These are phyloP conservation scores for Rhodotorula sp. DNA, from an alignment of 1,284 basidiomycete species.

Conservation along the genomic window DNA sequence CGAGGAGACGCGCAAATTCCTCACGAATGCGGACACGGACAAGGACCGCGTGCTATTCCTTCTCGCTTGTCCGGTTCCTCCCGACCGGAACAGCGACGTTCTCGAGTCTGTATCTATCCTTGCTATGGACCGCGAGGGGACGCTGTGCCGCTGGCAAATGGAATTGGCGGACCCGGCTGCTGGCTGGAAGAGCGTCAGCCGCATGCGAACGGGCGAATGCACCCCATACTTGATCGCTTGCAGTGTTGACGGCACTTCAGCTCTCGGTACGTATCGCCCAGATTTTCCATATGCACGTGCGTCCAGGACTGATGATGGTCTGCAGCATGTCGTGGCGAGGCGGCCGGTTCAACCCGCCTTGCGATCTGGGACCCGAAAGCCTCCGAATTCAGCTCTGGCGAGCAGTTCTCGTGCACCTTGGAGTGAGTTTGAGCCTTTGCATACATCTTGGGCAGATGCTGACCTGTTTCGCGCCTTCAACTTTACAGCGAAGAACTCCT, in stretches of 20 bases:
- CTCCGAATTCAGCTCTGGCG: conserved; percentile 86
- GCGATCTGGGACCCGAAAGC: conserved; percentile 93
- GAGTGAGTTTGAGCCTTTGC: conserved; percentile 7
- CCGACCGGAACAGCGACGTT: neutral
- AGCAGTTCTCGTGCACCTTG: conserved; percentile 17
- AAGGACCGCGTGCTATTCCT: neutral
- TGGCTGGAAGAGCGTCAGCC: neutral
- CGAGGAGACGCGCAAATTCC: neutral
- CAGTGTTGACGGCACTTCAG: conserved; percentile 7
- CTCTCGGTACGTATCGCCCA: conserved; percentile 1
- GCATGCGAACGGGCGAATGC: neutral
- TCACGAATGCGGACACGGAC: neutral
- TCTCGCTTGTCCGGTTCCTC: neutral
- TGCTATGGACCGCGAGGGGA: conserved; percentile 3
- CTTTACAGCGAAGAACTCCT: conserved; percentile 5
- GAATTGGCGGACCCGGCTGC: neutral
- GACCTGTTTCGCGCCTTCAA: neutral
- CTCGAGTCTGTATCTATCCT: conserved; percentile 2
- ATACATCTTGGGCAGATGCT: neutral
- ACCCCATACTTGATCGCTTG: neutral
- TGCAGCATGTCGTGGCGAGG: too few species aligned
- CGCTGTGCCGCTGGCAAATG: neutral
- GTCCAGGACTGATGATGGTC: neutral
- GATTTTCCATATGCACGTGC: neutral
- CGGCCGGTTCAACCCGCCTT: conserved; percentile 58